phyloP scores from a whole-genome alignment of 116 monocot genomes.

The Zostera marina region DNA sequence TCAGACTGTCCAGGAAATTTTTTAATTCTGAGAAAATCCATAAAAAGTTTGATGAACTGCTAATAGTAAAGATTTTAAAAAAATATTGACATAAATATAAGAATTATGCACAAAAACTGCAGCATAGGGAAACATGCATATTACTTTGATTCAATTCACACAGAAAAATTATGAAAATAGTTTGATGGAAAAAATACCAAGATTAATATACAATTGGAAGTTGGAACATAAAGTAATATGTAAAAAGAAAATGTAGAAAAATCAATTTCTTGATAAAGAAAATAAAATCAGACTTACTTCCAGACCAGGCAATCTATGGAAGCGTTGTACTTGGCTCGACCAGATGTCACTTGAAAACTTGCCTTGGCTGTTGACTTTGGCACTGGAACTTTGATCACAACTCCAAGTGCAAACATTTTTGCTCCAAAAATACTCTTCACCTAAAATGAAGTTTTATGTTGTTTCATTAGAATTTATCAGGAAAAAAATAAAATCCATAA shows the following conservation, averaged over 20 bases:
- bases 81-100: background rate
- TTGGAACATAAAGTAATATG: background rate
- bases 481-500: background rate
- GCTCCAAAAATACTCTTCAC: slow-evolving; percentile 97
- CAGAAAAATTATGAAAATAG: too few species aligned
- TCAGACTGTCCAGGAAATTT: slow-evolving; percentile 98
- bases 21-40: slow-evolving; percentile 47
- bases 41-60: background rate
- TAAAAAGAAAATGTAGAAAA: background rate
- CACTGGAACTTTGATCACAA: slow-evolving; percentile 94
- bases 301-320: slow-evolving; percentile 85
- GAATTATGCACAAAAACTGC: background rate
- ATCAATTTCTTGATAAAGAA: background rate
- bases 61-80: background rate
- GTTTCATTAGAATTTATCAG: too few species aligned
- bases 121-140: too few species aligned
- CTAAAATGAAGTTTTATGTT: slow-evolving; percentile 17
- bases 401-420: slow-evolving; percentile 98
- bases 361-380: slow-evolving; percentile 97
- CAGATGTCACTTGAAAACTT: slow-evolving; percentile 95
- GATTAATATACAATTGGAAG: too few species aligned
- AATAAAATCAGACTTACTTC: slow-evolving; percentile 56
- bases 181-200: too few species aligned
- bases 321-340: slow-evolving; percentile 97
- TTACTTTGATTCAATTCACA: too few species aligned